Base-by-base conservation (phyloP, 2,329 filamentous ascomycete genomes). In the Ceratocystis cacaofunesta region DNA sequence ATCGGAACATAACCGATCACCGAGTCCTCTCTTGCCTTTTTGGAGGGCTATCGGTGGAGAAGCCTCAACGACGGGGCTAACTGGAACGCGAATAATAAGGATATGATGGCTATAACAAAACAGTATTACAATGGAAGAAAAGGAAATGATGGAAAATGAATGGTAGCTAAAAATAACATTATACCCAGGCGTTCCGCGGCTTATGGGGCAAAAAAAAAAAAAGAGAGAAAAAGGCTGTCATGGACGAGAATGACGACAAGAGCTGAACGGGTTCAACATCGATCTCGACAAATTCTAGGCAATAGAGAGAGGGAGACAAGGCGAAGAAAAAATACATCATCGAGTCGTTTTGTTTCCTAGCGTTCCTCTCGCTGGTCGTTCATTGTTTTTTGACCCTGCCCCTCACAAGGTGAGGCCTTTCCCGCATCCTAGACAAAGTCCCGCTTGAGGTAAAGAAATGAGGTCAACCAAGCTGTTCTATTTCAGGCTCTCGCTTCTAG, bases 401-500 rank as follows among this genome's bases (percentile, higher is more conserved):
- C 46, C n/a, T 48, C 46, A 48, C n/a, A 19, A 48, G 36, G 48
- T 52, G 48, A 57, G 52, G 52, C 52, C 52, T 32, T 57, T 57
- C 52, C 25, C 52, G 52, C 52, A 57, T 57, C 52, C 52, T 57
- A 30, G 22, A 32, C 48, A 52, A 52, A 52, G 48, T 57, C 52
- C 52, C 52, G 22, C 52, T 6, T 7, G 28, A 30, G 30, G 52
- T 32, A 57, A 57, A 32, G 52, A 57, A 57, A 57, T 57, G 52
- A 57, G 52, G 25, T 19, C 52, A 57, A 30, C 22, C 28, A 57
- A n/a, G 8, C 12, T 57, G 52, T 57, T 57, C 52, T 57, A 57
- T 57, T 57, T 57, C 52, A 57, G 52, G 52, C 28, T 28, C 52
- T 57, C 52, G 52, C 52, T 57, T 57, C 22, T 28, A 32, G 52